phyloP scores from a whole-genome alignment of 1,284 basidiomycete genomes.

The Tilletia setariae region DNA sequence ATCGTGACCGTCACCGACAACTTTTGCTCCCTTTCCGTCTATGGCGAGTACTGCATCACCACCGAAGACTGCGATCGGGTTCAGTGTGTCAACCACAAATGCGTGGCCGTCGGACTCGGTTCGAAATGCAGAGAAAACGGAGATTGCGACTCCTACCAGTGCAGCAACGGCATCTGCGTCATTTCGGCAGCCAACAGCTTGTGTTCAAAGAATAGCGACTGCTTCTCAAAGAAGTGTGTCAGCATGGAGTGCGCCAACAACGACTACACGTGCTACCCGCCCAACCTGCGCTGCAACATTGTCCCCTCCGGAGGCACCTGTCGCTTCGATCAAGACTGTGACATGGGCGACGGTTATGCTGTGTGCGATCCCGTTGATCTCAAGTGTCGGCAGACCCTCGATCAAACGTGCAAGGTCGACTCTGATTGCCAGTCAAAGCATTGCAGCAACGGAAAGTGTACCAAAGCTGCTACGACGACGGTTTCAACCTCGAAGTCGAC shows the following conservation, averaged over 20 bases:
- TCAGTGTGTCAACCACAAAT: not conserved
- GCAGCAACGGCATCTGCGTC: not conserved
- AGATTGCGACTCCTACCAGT: not conserved
- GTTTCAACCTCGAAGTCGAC: not conserved
- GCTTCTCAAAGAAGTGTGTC: not conserved
- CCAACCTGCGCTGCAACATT: not conserved
- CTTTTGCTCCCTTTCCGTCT: not conserved
- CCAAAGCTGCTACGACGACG: not conserved
- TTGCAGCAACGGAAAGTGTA: not conserved
- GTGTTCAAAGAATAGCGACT: not conserved
- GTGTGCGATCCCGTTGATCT: not conserved
- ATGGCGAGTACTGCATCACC: not conserved
- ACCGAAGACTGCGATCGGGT: not conserved
- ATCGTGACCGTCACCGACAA: too few relatives aligned
- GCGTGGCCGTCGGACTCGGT: not conserved
- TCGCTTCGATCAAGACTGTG: not conserved
- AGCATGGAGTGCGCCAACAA: not conserved
- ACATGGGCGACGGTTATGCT: not conserved
- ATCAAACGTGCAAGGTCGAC: not conserved
- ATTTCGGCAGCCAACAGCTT: not conserved
- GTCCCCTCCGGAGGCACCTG: not conserved
- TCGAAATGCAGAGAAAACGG: not conserved
- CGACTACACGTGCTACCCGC: not conserved
- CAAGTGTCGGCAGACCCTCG: not conserved
- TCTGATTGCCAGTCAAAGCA: not conserved